Evolutionary conservation across 768 basidiomycete genomes (phyloP).

Genomic region (Lactifluus volemus): DNA sequence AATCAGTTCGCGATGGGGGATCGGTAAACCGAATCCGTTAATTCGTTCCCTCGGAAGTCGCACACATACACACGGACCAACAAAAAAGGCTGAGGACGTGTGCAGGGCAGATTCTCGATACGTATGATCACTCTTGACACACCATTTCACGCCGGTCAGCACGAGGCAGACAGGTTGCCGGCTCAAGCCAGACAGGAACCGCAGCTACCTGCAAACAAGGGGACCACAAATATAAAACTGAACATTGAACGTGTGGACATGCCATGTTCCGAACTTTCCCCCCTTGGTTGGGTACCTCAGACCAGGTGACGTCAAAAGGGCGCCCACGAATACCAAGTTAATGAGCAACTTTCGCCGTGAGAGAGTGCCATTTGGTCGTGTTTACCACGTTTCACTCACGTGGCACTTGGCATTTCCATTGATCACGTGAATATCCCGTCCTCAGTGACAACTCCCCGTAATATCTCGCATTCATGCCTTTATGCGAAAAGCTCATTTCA

Average conservation of each 20-base stretch:
- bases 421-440: no score
- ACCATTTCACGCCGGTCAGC: constrained; percentile 4
- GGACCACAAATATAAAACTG: neutral
- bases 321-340: neutral
- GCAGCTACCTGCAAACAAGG: neutral
- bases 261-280: constrained; percentile 7
- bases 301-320: constrained; percentile 8
- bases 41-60: constrained; percentile 1
- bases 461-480: no score
- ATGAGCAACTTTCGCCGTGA: constrained; percentile 4
- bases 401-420: no score
- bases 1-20: neutral
- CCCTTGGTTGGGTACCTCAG: neutral
- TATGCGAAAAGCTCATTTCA: no score
- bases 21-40: neutral
- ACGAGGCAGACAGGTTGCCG: neutral
- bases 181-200: neutral
- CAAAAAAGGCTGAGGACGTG: neutral
- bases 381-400: neutral
- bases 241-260: neutral
- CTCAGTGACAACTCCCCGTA: no score
- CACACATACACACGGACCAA: neutral
- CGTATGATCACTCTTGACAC: constrained; percentile 2
- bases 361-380: neutral
- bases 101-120: constrained; percentile 4